Evolutionary conservation across 108 stramenopile genomes (phyloP), one percentile per base, ranked within the genome.

Genomic region (Skeletonema tropicum): DNA sequence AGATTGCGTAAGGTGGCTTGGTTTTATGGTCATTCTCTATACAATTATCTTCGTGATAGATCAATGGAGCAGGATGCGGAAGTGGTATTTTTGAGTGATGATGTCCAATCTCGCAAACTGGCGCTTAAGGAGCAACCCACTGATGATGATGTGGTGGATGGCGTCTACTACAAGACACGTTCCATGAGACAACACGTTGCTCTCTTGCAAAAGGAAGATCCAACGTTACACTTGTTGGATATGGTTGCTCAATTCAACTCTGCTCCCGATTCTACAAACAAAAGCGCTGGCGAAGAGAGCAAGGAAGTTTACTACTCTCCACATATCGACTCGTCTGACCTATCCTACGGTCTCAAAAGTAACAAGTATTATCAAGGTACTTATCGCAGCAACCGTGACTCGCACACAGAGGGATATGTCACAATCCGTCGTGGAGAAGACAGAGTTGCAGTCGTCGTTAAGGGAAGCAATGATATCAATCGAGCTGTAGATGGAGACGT

Each of bases 401-500:
- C 77, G 2, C 60, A 70, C 11, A 33, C 64, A 10, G 64, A 70
- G 31, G 89, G 74, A 11, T 82, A 80, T 70, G 91, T 96, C 6
- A 96, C 90, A 11, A 83, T 96, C 45, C 84, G 91, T 9, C 71
- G 85, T 31, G 91, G 90, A 31, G 89, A 90, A 7, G 92, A 94
- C 55, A 62, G 90, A n/a, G 86, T 94, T 23, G 90, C 89, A 17
- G 88, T 94, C 17, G 85, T 86, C 4, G 83, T 98, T 33, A 21
- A 68, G 29, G 89, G 91, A 3, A 45, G 38, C 13, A 23, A 41
- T 42, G 76, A 94, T 83, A 82, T 96, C 25, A 99, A 99, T 82
- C 85, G 99, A 48, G 98, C 97, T 0, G 83, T 98, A 23, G 97
- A 98, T 68, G 99, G 98, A 2, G 99, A 99, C 73, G 70, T 96